Evolutionary conservation across 2,329 filamentous ascomycete genomes (phyloP).

Genomic region (Neonectria sp.): DNA sequence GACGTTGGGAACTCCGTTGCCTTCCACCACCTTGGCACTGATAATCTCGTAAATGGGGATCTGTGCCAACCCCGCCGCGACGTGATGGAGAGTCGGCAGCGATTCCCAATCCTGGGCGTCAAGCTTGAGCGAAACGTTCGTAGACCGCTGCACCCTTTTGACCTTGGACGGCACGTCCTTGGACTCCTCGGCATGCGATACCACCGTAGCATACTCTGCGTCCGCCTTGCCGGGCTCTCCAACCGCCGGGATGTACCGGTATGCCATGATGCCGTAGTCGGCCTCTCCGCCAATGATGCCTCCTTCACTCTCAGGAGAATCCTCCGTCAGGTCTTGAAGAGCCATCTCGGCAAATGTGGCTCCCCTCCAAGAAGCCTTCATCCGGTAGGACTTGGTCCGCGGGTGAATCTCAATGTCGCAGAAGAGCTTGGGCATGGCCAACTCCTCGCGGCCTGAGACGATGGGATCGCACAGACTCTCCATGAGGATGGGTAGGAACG

Average conservation of each 20-base stretch:
- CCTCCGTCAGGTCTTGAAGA: conserved; percentile 22
- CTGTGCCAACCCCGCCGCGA: conserved; percentile 25
- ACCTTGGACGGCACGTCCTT: conserved; percentile 43
- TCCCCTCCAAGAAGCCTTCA: conserved; percentile 32
- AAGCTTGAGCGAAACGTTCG: conserved; percentile 22
- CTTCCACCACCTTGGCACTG: conserved; percentile 31
- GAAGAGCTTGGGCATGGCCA: conserved; percentile 73
- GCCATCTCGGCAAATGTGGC: conserved; percentile 28
- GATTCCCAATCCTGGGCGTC: conserved; percentile 28
- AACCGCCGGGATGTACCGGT: conserved; percentile 71
- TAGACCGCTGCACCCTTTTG: conserved; percentile 42
- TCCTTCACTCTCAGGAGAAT: conserved; percentile 18
- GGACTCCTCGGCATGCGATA: conserved; percentile 52
- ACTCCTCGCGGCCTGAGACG: conserved; percentile 71
- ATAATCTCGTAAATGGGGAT: conserved; percentile 28
- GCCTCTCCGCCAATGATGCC: conserved; percentile 33
- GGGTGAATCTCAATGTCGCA: conserved; percentile 61
- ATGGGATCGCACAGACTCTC: conserved; percentile 67
- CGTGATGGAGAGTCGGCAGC: conserved; percentile 30
- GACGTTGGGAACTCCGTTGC: conserved; percentile 25
- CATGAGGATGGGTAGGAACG: conserved; percentile 68
- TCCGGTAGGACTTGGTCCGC: conserved; percentile 20
- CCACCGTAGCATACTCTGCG: conserved; percentile 65
- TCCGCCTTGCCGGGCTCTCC: conserved; percentile 67
- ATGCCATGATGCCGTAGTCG: conserved; percentile 67